These are phyloP conservation scores for Arachnopeziza araneosa DNA, from an alignment of 2,329 filamentous ascomycete genomes.

Conservation along the genomic window DNA sequence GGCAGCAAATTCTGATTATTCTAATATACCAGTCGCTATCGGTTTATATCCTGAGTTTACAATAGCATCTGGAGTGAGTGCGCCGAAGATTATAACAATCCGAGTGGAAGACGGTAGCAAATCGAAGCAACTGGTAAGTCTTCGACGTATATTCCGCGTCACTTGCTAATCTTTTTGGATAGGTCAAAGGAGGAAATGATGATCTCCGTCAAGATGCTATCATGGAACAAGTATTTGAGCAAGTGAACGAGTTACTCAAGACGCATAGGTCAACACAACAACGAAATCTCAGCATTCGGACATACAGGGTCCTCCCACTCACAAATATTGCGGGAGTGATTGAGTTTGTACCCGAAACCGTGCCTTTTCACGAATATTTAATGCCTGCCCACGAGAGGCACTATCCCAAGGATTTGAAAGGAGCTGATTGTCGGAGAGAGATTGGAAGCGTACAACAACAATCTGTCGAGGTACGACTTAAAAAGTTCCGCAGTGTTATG, in stretches of 20 bases:
- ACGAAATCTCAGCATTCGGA: conserved; percentile 82
- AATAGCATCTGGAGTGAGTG: conserved; percentile 85
- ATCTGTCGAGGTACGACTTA: conserved; percentile 63
- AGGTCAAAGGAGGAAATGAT: conserved; percentile 91
- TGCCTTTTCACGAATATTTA: conserved; percentile 86
- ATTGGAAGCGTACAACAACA: conserved; percentile 69
- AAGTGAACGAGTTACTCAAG: conserved; percentile 84
- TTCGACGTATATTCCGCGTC: conserved; percentile 2
- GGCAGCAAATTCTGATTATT: conserved; percentile 68
- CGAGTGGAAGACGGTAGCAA: conserved; percentile 69
- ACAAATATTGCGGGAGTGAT: conserved; percentile 84
- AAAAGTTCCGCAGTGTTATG: conserved; percentile 70
- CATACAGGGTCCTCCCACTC: conserved; percentile 93
- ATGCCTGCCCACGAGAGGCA: conserved; percentile 87
- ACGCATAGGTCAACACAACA: conserved; percentile 83
- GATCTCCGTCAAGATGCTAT: conserved; percentile 94
- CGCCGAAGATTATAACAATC: conserved; percentile 87
- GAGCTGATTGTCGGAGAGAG: conserved; percentile 68
- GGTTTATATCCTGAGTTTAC: conserved; percentile 70
- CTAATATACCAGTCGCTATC: conserved; percentile 64
- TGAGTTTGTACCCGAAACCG: conserved; percentile 92
- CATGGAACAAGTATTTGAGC: conserved; percentile 99
- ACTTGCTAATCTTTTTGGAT: conserved; percentile 17
- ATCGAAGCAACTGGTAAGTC: conserved; percentile 74
- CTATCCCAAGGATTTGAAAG: conserved; percentile 77